Percentiles rank a stretch among this genome's conserved stretches.
phyloP scores from a whole-genome alignment of 140 eudicot genomes.

The Cichorium intybus region DNA sequence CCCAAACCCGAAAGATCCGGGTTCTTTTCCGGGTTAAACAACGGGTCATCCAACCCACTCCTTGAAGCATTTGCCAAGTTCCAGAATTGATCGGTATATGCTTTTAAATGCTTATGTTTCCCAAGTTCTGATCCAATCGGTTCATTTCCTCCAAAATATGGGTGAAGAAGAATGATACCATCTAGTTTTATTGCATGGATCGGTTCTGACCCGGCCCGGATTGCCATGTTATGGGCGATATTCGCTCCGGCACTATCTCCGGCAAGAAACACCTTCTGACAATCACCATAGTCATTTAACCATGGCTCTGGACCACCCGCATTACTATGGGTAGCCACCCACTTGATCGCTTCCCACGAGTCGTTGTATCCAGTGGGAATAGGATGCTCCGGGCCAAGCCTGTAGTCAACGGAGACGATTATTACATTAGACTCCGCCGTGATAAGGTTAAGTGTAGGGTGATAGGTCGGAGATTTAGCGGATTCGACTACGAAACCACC shows the following conservation, averaged over 20 bases:
- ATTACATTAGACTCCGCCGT: conserved; percentile 15
- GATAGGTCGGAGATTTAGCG: conserved; percentile 15
- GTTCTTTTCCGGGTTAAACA: conserved; percentile 21
- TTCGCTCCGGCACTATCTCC: conserved; percentile 62
- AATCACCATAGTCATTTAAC: conserved; percentile 39
- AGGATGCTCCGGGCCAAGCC: conserved; percentile 30
- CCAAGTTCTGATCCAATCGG: not conserved
- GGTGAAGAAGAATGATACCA: conserved; percentile 18
- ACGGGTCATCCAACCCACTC: conserved; percentile 33
- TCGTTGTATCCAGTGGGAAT: conserved; percentile 28
- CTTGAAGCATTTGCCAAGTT: conserved; percentile 10
- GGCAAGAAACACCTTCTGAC: conserved; percentile 31
- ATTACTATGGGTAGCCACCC: conserved; percentile 27
- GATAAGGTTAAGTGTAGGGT: not conserved
- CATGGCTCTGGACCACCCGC: conserved; percentile 34
- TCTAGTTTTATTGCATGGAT: not conserved
- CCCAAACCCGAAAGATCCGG: conserved; percentile 15
- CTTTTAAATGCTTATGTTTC: not conserved
- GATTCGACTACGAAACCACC: conserved; percentile 29
- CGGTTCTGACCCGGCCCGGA: conserved; percentile 22
- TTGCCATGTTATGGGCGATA: conserved; percentile 34
- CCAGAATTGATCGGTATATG: conserved; percentile 16
- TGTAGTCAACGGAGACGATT: conserved; percentile 30
- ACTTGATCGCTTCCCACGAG: conserved; percentile 32
- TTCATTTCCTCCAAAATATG: conserved; percentile 11